Percentiles rank a stretch among this genome's conserved stretches.
These are phyloP conservation scores for Debaryomyces coudertii DNA, from an alignment of 1,139 yeast species.

Conservation along the genomic window DNA sequence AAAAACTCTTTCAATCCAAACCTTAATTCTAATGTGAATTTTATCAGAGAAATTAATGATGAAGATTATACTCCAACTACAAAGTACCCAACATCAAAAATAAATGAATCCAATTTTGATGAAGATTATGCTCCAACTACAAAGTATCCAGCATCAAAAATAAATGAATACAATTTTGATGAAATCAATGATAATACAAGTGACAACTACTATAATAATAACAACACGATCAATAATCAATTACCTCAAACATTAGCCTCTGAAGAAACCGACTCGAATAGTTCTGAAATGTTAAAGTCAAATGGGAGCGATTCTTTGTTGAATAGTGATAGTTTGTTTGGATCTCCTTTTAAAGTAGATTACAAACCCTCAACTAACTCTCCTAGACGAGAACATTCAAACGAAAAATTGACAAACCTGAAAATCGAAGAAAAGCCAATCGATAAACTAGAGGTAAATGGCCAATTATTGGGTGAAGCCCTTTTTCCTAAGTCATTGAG, in stretches of 20 bases:
- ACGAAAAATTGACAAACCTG: slow-evolving; percentile 1
- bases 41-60: slow-evolving; percentile 41
- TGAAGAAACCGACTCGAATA: neutral
- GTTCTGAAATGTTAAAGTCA: slow-evolving; percentile 2
- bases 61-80: slow-evolving; percentile 19
- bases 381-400: neutral
- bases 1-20: slow-evolving; percentile 11
- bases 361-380: slow-evolving; percentile 15
- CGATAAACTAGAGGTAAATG: slow-evolving; percentile 11
- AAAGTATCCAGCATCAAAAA: neutral
- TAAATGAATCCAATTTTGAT: slow-evolving; percentile 10
- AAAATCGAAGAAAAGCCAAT: slow-evolving; percentile 13
- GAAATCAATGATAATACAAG: slow-evolving; percentile 17
- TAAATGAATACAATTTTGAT: slow-evolving; percentile 12
- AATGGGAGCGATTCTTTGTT: slow-evolving; percentile 12
- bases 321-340: slow-evolving; percentile 24
- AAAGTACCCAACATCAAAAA: neutral
- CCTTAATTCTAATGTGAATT: slow-evolving; percentile 28
- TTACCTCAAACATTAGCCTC: neutral
- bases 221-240: neutral
- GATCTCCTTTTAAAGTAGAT: slow-evolving; percentile 38
- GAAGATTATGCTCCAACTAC: slow-evolving; percentile 18
- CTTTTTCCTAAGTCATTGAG: slow-evolving; percentile 71
- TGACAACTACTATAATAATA: neutral
- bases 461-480: slow-evolving; percentile 56